Evolutionary conservation across 2,329 filamentous ascomycete genomes (phyloP).

Genomic region (Mariannaea sp.): DNA sequence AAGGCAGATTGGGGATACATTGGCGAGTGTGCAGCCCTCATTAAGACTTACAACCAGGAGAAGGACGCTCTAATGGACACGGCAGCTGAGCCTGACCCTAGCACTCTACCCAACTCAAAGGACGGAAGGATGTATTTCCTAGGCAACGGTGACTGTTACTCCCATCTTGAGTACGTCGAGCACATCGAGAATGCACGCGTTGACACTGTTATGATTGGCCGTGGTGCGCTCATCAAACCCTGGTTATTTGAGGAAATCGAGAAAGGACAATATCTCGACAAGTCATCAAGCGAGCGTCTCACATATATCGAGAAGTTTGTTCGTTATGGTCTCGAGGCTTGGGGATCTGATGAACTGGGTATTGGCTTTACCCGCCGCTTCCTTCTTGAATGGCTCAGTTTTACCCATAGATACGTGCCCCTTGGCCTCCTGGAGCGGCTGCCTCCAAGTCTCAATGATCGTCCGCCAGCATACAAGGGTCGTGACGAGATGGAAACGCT

Average conservation of each 20-base stretch:
- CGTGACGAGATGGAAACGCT: constrained; percentile 93
- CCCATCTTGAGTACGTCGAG: constrained; percentile 82
- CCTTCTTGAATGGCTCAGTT: constrained; percentile 94
- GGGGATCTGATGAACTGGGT: constrained; percentile 94
- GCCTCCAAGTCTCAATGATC: constrained; percentile 85
- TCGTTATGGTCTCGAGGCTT: constrained; percentile 87
- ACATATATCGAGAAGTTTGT: constrained; percentile 86
- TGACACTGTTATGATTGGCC: constrained; percentile 96
- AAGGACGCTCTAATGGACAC: constrained; percentile 75
- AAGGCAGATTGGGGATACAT: constrained; percentile 97
- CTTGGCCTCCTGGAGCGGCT: constrained; percentile 86
- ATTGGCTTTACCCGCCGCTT: constrained; percentile 90
- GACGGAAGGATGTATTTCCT: constrained; percentile 83
- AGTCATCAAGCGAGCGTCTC: constrained; percentile 85
- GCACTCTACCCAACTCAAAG: constrained; percentile 68
- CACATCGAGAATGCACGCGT: constrained; percentile 79
- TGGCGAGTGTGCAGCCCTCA: constrained; percentile 81
- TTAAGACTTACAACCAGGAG: constrained; percentile 77
- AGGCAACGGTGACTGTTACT: constrained; percentile 96
- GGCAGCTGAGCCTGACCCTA: constrained; percentile 73
- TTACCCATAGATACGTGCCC: constrained; percentile 89
- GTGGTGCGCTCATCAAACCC: constrained; percentile 93
- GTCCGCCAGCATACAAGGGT: constrained; percentile 82
- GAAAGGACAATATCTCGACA: constrained; percentile 91
- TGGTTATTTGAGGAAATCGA: constrained; percentile 99